Evolutionary conservation across 176 grass and related monocot species (phyloP).

Genomic region (Hyparrhenia diplandra): DNA sequence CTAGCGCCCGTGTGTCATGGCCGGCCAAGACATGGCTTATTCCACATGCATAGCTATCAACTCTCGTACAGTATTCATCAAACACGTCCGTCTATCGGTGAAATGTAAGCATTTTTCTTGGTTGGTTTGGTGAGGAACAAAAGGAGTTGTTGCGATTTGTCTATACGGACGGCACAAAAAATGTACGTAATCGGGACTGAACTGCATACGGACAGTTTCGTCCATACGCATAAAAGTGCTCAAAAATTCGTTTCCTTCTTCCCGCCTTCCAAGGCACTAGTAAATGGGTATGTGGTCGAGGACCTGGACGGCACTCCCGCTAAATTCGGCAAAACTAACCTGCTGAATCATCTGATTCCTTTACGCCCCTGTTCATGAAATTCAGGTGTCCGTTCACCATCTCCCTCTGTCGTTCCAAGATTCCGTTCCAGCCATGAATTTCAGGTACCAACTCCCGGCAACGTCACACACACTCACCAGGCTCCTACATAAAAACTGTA

Average conservation of each 20-base stretch:
- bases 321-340: conserved; percentile 3
- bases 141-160: not conserved
- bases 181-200: not conserved
- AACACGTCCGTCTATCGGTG: not conserved
- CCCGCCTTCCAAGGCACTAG: conserved; percentile 12
- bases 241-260: conserved; percentile 28
- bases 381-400: not conserved
- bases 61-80: too few relatives aligned
- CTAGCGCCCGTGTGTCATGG: conserved; percentile 30
- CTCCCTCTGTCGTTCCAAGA: not conserved
- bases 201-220: conserved; percentile 23
- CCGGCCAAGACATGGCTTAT: conserved; percentile 26
- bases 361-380: not conserved
- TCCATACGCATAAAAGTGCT: conserved; percentile 13
- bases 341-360: conserved; percentile 24
- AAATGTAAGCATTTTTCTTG: not conserved
- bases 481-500: not conserved
- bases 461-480: conserved; percentile 23
- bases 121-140: not conserved
- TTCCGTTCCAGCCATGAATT: conserved; percentile 6
- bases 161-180: not conserved
- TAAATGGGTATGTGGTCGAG: not conserved
- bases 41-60: conserved; percentile 12
- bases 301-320: conserved; percentile 19
- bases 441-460: conserved; percentile 10